Percentiles rank a stretch among this genome's conserved stretches.
Conservation (phyloP, 108 stramenopile genomes). For the Nannochloropsis salina region DNA sequence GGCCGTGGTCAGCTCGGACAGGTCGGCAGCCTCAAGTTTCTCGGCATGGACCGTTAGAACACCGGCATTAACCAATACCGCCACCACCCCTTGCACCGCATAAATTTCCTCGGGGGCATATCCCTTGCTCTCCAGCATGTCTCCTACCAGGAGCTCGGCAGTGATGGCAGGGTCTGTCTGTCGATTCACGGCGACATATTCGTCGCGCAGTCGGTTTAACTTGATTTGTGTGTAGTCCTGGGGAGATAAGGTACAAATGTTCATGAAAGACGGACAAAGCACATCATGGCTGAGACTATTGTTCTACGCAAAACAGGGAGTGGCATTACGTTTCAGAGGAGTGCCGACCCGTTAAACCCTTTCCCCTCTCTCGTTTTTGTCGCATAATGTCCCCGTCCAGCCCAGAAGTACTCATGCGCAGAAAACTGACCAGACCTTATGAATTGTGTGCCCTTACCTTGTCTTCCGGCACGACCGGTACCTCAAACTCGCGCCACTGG, state of each 20-base stretch:
- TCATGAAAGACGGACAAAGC: too few species aligned
- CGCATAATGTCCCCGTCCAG: too few species aligned
- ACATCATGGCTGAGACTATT: too few species aligned
- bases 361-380: too few species aligned
- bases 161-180: neutral
- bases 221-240: constrained; percentile 20
- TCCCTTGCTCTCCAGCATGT: neutral
- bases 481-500: constrained; percentile 14
- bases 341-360: too few species aligned
- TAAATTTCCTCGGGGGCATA: neutral
- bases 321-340: too few species aligned
- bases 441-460: neutral
- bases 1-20: neutral
- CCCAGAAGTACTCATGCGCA: too few species aligned
- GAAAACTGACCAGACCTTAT: too few species aligned
- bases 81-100: neutral
- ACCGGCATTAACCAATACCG: neutral
- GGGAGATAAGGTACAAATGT: neutral
- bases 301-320: too few species aligned
- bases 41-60: neutral
- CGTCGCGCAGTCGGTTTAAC: neutral
- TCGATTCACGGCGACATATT: neutral
- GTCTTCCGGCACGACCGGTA: neutral
- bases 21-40: neutral
- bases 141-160: constrained; percentile 16